Evolutionary conservation across 257 asterid genomes (phyloP).

Genomic region (Nicotiana paniculata): DNA sequence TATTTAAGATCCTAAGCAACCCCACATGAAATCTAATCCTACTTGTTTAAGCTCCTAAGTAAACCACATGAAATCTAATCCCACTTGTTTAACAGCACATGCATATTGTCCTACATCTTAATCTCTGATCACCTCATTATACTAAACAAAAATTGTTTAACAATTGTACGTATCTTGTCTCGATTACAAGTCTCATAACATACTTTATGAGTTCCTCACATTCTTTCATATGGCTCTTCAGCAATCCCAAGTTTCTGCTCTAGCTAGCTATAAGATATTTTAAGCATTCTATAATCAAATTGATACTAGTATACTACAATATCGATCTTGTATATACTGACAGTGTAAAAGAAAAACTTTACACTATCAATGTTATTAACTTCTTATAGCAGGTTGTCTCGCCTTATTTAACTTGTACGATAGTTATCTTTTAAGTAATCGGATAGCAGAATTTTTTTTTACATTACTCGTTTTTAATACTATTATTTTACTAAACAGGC

Average conservation of each 20-base stretch:
- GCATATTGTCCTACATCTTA: slow-evolving; percentile 10
- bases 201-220: not conserved
- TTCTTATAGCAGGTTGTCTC: not conserved
- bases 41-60: not conserved
- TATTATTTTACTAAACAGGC: slow-evolving; percentile 30
- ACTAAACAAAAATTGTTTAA: slow-evolving; percentile 2
- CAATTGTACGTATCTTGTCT: not conserved
- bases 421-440: too few species aligned
- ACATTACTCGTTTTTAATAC: not conserved
- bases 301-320: not conserved
- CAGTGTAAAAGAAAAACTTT: not conserved
- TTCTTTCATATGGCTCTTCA: not conserved
- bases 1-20: not conserved
- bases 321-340: not conserved
- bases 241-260: not conserved
- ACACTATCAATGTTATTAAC: not conserved
- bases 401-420: not conserved
- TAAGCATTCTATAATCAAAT: not conserved
- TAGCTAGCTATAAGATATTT: not conserved
- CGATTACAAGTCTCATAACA: not conserved
- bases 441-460: not conserved
- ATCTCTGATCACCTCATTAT: not conserved
- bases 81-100: slow-evolving; percentile 9
- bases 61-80: slow-evolving; percentile 25
- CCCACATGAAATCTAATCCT: not conserved